Evolutionary conservation across 805 yeast species (phyloP).

Genomic region (Ogataea zsoltii): DNA sequence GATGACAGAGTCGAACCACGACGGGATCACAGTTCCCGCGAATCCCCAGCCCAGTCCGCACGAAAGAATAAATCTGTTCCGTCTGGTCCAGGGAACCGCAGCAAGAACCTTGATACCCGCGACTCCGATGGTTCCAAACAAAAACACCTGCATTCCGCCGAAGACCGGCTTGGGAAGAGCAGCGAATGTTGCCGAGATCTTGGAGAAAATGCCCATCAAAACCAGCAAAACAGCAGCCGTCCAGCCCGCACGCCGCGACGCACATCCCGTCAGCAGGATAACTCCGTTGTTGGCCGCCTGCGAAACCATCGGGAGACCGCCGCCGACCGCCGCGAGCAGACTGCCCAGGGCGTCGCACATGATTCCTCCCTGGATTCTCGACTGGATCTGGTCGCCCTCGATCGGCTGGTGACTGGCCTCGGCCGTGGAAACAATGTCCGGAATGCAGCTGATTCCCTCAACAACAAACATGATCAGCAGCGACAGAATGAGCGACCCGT

Average conservation of each 20-base stretch:
- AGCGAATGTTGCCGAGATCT: slow-evolving; percentile 73
- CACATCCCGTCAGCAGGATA: slow-evolving; percentile 79
- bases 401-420: slow-evolving; percentile 77
- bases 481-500: slow-evolving; percentile 77
- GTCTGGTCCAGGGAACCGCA: slow-evolving; percentile 34
- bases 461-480: slow-evolving; percentile 70
- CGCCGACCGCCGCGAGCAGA: slow-evolving; percentile 64
- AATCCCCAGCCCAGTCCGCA: slow-evolving; percentile 45
- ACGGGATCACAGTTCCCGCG: slow-evolving; percentile 40
- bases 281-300: slow-evolving; percentile 91
- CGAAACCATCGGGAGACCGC: slow-evolving; percentile 75
- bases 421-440: slow-evolving; percentile 84
- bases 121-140: slow-evolving; percentile 40
- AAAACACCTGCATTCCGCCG: slow-evolving; percentile 65
- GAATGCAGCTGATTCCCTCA: slow-evolving; percentile 79
- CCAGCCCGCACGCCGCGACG: slow-evolving; percentile 49
- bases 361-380: slow-evolving; percentile 83
- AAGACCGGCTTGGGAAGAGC: slow-evolving; percentile 68
- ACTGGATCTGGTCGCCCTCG: slow-evolving; percentile 70
- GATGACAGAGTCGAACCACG: slow-evolving; percentile 43
- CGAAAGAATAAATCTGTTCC: slow-evolving; percentile 46
- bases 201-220: slow-evolving; percentile 76
- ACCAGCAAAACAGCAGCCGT: slow-evolving; percentile 66
- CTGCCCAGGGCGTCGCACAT: slow-evolving; percentile 79
- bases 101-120: slow-evolving; percentile 37